phyloP scores from a whole-genome alignment of 1,284 basidiomycete species.

The Fistulinella staudtii region DNA sequence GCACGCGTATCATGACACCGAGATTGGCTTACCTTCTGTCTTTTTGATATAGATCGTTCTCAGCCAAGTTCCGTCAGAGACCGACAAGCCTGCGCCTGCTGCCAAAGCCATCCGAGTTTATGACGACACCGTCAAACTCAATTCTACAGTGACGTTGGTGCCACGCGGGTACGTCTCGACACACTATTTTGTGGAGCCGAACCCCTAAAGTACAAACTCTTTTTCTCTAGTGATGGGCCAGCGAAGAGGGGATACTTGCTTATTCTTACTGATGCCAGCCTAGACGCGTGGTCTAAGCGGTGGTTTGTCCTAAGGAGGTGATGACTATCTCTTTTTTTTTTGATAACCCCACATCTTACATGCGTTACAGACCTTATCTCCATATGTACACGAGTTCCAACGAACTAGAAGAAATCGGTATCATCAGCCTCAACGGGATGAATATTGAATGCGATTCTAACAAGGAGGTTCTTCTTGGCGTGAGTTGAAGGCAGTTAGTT shows the following conservation, averaged over 20 bases:
- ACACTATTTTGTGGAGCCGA: slow-evolving; percentile 3
- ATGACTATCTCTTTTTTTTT: slow-evolving; percentile 16
- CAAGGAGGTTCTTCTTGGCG: slow-evolving; percentile 83
- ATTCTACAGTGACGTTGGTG: slow-evolving; percentile 68
- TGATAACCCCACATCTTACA: background rate
- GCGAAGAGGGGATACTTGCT: slow-evolving; percentile 83
- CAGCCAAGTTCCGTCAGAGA: slow-evolving; percentile 62
- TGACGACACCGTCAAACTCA: slow-evolving; percentile 59
- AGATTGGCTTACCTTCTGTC: slow-evolving; percentile 1
- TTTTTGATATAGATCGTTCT: slow-evolving; percentile 57
- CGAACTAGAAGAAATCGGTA: slow-evolving; percentile 79
- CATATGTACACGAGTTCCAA: slow-evolving; percentile 80
- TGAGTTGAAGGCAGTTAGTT: slow-evolving; percentile 39
- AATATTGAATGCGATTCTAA: slow-evolving; percentile 85
- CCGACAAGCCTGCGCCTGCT: slow-evolving; percentile 37
- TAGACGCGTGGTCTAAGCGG: slow-evolving; percentile 76
- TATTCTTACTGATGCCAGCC: slow-evolving; percentile 75
- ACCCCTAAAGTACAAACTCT: slow-evolving; percentile 6
- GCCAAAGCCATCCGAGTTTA: slow-evolving; percentile 30
- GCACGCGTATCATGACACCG: background rate
- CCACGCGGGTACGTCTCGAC: slow-evolving; percentile 55
- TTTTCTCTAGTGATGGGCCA: slow-evolving; percentile 59
- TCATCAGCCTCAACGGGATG: slow-evolving; percentile 83
- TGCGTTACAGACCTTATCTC: slow-evolving; percentile 71
- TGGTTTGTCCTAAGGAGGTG: slow-evolving; percentile 91